Evolutionary conservation across 768 basidiomycete species (phyloP), one percentile per base, ranked within the genome.

Genomic region (Agaricus sinodeliciosus): DNA sequence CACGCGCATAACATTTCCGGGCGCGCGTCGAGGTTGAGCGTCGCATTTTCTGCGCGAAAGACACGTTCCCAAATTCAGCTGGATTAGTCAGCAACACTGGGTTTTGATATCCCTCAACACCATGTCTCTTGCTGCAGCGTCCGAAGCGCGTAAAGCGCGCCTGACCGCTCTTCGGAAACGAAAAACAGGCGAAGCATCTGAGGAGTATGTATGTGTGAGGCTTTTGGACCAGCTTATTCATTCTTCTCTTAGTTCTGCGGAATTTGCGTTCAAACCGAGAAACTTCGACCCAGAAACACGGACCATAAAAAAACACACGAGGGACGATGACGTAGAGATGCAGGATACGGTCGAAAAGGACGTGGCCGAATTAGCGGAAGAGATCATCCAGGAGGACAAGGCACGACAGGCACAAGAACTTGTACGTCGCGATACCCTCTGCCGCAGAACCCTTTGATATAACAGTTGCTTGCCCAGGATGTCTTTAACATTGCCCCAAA

Each of bases 401-500:
- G 80, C 82, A 64, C 82, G 82, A 58, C 73, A 93, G 62, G 80
- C 81, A 9, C 87, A 95, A 66, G 95, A 98, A 60, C 73, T 98
- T 64, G 94, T 94, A 65, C 56, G 84, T 70, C 12, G 16, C 0
- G 31, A 18, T 16, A 26, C 13, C 31, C 9, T 27, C 42, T 44
- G 49, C 26, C 46, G 42, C 19, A 41, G 48, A n/a, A 48, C 36
- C 25, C 35, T 27, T 39, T 27, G 22, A 40, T 47, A 40, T 34
- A 57, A 19, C 34, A 43, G 31, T 43, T 54, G 41, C 45, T 28
- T 34, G 43, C 42, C 37, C 37, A 95, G 94, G 91, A 95, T 65
- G 75, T 96, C 42, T 90, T 96, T 66, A 98, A 96, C 64, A 98
- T 99, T 60, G 94, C 94, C 19, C 96, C 96, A 3, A 97, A 94